Evolutionary conservation across 2,329 filamentous ascomycete species (phyloP).

Genomic region (Nemania sp.): DNA sequence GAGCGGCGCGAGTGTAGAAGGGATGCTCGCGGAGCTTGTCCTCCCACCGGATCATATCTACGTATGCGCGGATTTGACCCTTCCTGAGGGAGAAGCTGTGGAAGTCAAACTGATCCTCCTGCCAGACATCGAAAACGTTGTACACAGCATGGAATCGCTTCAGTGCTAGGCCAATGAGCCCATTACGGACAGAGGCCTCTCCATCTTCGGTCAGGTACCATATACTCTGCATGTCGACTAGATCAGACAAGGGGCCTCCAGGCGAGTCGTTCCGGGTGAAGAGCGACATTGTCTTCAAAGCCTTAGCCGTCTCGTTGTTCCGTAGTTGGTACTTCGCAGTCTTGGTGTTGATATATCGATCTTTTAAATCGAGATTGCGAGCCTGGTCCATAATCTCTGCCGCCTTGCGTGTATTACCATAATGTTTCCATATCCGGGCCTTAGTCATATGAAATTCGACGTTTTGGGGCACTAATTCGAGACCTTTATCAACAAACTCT

Average conservation of each 20-base stretch:
- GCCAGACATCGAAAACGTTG: conserved; percentile 96
- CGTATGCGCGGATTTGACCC: conserved; percentile 92
- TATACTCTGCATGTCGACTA: conserved; percentile 98
- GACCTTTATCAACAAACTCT: conserved; percentile 84
- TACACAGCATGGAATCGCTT: conserved; percentile 91
- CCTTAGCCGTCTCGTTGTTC: conserved; percentile 89
- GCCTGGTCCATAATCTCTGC: conserved; percentile 90
- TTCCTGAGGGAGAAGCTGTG: conserved; percentile 98
- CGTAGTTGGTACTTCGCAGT: conserved; percentile 96
- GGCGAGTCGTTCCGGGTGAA: conserved; percentile 93
- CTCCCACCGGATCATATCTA: conserved; percentile 98
- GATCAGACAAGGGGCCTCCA: conserved; percentile 87
- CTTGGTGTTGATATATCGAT: conserved; percentile 98
- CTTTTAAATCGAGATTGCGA: conserved; percentile 84
- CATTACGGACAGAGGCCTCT: conserved; percentile 85
- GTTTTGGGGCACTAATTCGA: conserved; percentile 81
- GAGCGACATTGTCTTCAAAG: conserved; percentile 87
- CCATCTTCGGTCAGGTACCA: conserved; percentile 98
- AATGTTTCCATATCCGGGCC: conserved; percentile 93
- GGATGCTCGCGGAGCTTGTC: conserved; percentile 91
- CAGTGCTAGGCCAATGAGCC: conserved; percentile 84
- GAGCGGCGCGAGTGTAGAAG: conserved; percentile 86
- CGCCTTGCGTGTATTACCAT: conserved; percentile 82
- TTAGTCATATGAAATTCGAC: conserved; percentile 96
- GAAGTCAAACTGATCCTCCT: conserved; percentile 99